Evolutionary conservation across 2,329 filamentous ascomycete genomes (phyloP).

Genomic region (Colletotrichum sp.): DNA sequence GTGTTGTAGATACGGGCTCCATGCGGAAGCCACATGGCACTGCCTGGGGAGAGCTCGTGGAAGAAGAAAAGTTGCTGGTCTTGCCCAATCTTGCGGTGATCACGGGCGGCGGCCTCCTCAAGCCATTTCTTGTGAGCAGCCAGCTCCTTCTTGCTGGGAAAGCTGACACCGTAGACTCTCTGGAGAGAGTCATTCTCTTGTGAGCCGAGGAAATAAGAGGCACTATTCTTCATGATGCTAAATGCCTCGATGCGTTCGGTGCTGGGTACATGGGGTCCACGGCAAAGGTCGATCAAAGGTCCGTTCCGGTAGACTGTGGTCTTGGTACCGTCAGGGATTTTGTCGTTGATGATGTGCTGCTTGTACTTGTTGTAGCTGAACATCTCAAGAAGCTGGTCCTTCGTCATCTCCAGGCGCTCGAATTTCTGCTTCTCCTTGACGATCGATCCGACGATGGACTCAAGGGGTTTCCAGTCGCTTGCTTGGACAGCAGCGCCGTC

Average conservation of each 20-base stretch:
- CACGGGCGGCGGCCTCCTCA: slow-evolving; percentile 96
- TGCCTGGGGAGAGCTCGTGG: slow-evolving; percentile 90
- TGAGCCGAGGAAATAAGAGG: slow-evolving; percentile 92
- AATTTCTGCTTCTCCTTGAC: slow-evolving; percentile 98
- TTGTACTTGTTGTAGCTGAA: slow-evolving; percentile 99
- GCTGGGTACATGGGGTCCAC: slow-evolving; percentile 88
- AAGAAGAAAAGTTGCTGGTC: slow-evolving; percentile 99
- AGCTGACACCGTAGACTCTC: slow-evolving; percentile 95
- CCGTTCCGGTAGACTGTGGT: slow-evolving; percentile 96
- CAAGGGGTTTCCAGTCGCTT: slow-evolving; percentile 83
- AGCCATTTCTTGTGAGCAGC: slow-evolving; percentile 93
- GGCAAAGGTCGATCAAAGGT: slow-evolving; percentile 92
- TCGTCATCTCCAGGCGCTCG: slow-evolving; percentile 85
- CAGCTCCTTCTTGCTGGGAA: slow-evolving; percentile 93
- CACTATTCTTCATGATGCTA: slow-evolving; percentile 70
- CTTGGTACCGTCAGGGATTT: slow-evolving; percentile 85
- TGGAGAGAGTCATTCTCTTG: slow-evolving; percentile 94
- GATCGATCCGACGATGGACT: slow-evolving; percentile 79
- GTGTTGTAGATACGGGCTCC: slow-evolving; percentile 94
- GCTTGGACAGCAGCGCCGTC: slow-evolving; percentile 74
- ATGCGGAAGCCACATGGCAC: slow-evolving; percentile 89
- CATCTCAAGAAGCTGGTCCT: slow-evolving; percentile 84
- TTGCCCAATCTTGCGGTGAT: slow-evolving; percentile 91
- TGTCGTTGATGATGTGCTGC: slow-evolving; percentile 94
- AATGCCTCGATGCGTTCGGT: slow-evolving; percentile 92